A percentile compares a stretch with the other conserved stretches of the same genome.
These are phyloP conservation scores for Cinchona pubescens DNA, from an alignment of 257 asterid genomes.

Conservation along the genomic window DNA sequence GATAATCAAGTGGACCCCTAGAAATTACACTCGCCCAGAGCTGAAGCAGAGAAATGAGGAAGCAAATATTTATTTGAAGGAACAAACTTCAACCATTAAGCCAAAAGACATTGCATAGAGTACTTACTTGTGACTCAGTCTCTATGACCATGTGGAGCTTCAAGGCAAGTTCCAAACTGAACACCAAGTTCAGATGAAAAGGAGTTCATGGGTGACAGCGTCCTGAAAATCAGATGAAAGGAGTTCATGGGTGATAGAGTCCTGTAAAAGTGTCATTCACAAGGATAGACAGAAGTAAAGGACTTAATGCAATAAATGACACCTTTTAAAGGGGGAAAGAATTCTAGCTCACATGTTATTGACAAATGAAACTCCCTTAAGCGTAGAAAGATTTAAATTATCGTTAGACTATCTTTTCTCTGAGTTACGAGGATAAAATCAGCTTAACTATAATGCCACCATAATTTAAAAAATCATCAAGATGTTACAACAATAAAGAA, in stretches of 20 bases:
- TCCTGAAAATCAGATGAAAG: slow-evolving; percentile 85
- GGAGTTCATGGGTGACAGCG: slow-evolving; percentile 80
- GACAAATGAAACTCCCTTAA: not conserved
- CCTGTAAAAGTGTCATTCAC: slow-evolving; percentile 39
- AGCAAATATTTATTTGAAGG: slow-evolving; percentile 21
- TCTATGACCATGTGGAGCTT: slow-evolving; percentile 97
- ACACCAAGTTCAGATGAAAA: slow-evolving; percentile 96
- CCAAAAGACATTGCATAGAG: slow-evolving; percentile 14
- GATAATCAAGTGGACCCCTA: slow-evolving; percentile 78
- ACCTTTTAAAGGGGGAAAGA: not conserved
- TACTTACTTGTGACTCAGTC: slow-evolving; percentile 72
- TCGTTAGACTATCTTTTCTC: not conserved
- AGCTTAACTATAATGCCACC: not conserved
- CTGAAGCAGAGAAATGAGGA: slow-evolving; percentile 38
- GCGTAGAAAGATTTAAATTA: not conserved
- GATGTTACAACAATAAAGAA: not conserved
- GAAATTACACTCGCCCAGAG: slow-evolving; percentile 90
- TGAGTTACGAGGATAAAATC: not conserved
- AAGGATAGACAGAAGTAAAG: slow-evolving; percentile 8
- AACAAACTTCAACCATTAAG: slow-evolving; percentile 17
- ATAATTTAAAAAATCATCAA: too few species aligned
- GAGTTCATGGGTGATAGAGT: slow-evolving; percentile 85
- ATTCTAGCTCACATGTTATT: not conserved
- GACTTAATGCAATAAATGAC: not conserved
- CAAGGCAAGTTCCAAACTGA: slow-evolving; percentile 83